Base-by-base conservation (phyloP, 1,284 basidiomycete genomes). In the Cryptococcus neoformans region DNA sequence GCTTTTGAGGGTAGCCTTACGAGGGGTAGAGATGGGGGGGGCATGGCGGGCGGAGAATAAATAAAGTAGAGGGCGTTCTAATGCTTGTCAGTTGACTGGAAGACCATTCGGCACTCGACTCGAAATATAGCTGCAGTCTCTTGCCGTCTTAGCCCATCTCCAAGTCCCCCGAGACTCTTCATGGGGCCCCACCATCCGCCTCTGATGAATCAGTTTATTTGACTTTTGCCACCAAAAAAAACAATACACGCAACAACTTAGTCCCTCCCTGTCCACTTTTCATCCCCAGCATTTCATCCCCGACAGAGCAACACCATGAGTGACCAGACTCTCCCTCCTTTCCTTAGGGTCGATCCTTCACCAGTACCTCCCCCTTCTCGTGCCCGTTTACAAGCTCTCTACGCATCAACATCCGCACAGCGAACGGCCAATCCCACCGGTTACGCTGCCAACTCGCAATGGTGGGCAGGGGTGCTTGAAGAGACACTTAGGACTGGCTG, bases 391-490 rank as follows among this genome's bases (percentile, higher is more conserved):
- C 86, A 88, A 63, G 86, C 92, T 0, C 81, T 97, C 12, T 97
- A 94, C 76, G 87, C 92, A 2, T 91, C 94, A 68, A 86, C 95
- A 55, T 86, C 89, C 0, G 81, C 85, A 6, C 91, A 94, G 78
- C 89, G 88, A 64, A 79, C 83, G 37, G 87, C 90, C 1, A 95
- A 97, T 72, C 87, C 90, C 0, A 83, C 87, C 3, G 87, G 90
- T 2, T 97, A 87, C 74, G 79, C 84, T 41, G 84, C 89, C 12
- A 90, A 89, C 69, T 79, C 93, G 39, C 85, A 87, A 57, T 96
- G 92, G 92, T 97, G 94, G 93, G 82, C 83, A 42, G 77, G 78
- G 41, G 85, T 86, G 0, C 77, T 97, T 3, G 83, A 87, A 60
- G 81, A 82, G 11, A 76, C 87, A 6, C 82, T 89, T 5, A 69